A percentile compares a stretch with the other conserved stretches of the same genome.
phyloP scores from a whole-genome alignment of 2,329 filamentous ascomycete genomes.

The Stemphylium beticola region DNA sequence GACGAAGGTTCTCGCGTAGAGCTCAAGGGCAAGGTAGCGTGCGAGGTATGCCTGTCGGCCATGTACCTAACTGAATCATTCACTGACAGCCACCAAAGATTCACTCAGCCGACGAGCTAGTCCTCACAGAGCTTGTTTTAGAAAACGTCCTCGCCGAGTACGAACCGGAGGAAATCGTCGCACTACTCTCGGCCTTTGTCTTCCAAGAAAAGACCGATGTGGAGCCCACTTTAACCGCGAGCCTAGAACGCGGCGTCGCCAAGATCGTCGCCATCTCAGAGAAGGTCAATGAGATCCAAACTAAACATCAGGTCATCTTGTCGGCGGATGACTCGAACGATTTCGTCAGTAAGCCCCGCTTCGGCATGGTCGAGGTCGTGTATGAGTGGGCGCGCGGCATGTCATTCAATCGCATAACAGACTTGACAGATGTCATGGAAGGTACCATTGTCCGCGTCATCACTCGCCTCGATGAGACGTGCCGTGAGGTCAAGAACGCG shows the following conservation, averaged over 20 bases:
- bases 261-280: conserved; percentile 90
- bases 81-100: conserved; percentile 58
- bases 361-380: conserved; percentile 95
- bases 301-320: conserved; percentile 88
- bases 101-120: conserved; percentile 94
- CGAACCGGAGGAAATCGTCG: conserved; percentile 95
- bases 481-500: conserved; percentile 95
- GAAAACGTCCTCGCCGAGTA: conserved; percentile 96
- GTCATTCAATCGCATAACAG: conserved; percentile 97
- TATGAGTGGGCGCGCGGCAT: conserved; percentile 98
- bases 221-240: conserved; percentile 79
- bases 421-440: conserved; percentile 93
- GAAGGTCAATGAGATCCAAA: conserved; percentile 90
- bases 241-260: conserved; percentile 79
- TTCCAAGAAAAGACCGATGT: conserved; percentile 96
- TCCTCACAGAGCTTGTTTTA: conserved; percentile 92
- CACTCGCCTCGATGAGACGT: conserved; percentile 92
- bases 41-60: conserved; percentile 64
- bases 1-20: conserved; percentile 86
- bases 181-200: conserved; percentile 90
- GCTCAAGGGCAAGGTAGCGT: conserved; percentile 97
- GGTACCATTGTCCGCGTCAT: conserved; percentile 97
- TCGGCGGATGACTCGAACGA: conserved; percentile 90
- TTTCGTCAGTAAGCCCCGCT: conserved; percentile 84
- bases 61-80: background rate